A percentile compares a stretch with the other conserved stretches of the same genome.
phyloP scores from a whole-genome alignment of 257 asterid genomes.

The Solanum ahanhuiri region DNA sequence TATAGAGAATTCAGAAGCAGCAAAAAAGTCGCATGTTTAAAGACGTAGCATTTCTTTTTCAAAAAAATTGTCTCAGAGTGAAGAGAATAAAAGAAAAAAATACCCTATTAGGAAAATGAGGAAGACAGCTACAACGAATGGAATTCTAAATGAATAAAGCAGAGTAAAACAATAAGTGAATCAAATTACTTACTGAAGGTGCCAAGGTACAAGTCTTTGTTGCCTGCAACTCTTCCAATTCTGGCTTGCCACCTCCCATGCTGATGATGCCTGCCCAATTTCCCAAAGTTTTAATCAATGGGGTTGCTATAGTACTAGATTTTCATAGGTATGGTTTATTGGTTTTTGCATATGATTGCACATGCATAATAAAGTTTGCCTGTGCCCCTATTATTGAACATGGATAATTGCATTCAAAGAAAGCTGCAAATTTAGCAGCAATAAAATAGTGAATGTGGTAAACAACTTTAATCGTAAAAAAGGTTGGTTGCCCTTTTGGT shows the following conservation, averaged over 20 bases:
- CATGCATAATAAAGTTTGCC: slow-evolving; percentile 18
- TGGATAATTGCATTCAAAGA: slow-evolving; percentile 5
- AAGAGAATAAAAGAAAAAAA: not conserved
- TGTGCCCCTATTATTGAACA: slow-evolving; percentile 13
- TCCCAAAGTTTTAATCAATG: not conserved
- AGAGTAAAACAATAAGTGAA: not conserved
- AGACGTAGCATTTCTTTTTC: not conserved
- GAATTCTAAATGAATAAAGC: not conserved
- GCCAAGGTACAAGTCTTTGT: slow-evolving; percentile 96
- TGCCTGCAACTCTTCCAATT: slow-evolving; percentile 98
- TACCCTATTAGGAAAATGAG: not conserved
- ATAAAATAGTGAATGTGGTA: not conserved
- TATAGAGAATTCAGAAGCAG: not conserved
- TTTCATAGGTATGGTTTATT: not conserved
- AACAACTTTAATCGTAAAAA: not conserved
- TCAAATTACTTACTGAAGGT: slow-evolving; percentile 68
- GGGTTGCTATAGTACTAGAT: slow-evolving; percentile 7
- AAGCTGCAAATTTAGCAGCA: slow-evolving; percentile 12
- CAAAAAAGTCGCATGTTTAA: not conserved
- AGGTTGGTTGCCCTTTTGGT: not conserved
- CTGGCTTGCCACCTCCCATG: slow-evolving; percentile 95
- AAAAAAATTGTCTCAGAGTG: not conserved
- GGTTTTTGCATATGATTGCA: slow-evolving; percentile 4
- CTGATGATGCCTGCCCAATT: slow-evolving; percentile 70
- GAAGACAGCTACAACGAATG: not conserved